Conservation (phyloP, 2,329 filamentous ascomycete genomes). For the Aspergillus unguis region DNA sequence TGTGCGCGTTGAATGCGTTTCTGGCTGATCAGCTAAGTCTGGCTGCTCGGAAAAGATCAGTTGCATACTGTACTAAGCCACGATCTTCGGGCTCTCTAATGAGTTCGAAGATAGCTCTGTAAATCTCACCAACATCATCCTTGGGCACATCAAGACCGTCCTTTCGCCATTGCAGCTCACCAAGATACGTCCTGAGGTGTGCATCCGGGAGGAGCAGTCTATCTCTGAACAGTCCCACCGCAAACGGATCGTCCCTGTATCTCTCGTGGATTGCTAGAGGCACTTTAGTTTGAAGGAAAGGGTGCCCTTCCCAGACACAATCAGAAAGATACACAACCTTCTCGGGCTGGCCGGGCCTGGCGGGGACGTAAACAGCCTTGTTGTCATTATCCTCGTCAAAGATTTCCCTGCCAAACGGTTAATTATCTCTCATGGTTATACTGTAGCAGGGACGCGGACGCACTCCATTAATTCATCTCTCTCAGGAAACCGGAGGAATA, state of each 20-base stretch:
- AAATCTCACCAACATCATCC: neutral
- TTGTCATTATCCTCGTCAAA: neutral
- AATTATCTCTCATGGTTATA: too few species aligned
- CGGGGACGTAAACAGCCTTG: neutral
- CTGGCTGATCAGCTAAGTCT: neutral
- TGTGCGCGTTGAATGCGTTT: neutral
- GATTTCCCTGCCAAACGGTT: neutral
- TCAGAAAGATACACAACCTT: neutral
- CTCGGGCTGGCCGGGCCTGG: neutral
- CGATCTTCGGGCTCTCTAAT: neutral
- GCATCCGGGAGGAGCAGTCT: conserved; percentile 5
- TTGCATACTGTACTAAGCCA: neutral
- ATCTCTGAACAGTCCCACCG: neutral
- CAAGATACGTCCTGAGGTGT: neutral
- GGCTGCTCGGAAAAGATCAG: too few species aligned
- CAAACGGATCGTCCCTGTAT: neutral
- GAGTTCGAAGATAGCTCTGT: neutral
- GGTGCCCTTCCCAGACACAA: conserved; percentile 7
- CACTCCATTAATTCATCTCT: neutral
- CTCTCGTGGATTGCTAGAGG: neutral
- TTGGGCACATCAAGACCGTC: neutral
- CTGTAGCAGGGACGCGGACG: neutral
- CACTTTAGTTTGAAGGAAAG: neutral
- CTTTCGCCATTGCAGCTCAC: neutral
- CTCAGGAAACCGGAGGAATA: neutral